Conservation (phyloP, 1,284 basidiomycete genomes). For the Melanopsichium pennsylvanicum region DNA sequence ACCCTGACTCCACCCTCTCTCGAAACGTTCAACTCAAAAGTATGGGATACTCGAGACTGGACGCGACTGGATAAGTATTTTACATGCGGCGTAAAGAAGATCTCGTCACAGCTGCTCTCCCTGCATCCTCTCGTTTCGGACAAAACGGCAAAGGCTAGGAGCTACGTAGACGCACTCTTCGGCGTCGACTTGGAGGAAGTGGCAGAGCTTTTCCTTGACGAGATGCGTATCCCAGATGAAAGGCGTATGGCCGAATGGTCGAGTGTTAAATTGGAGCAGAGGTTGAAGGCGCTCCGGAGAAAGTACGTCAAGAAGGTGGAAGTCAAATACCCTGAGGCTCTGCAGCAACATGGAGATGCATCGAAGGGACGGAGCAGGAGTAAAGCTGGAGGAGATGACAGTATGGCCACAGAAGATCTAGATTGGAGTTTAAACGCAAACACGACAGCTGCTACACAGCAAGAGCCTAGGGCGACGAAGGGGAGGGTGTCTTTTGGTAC, state of each 20-base stretch:
- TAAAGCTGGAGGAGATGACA: conserved; percentile 2
- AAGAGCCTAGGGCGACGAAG: neutral
- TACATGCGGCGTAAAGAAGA: conserved; percentile 14
- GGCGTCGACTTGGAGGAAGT: conserved; percentile 2
- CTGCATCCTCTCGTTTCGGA: neutral
- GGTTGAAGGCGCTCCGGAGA: conserved; percentile 30
- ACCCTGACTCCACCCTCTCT: conserved; percentile 4
- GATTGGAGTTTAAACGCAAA: conserved; percentile 31
- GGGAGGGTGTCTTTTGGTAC: conserved; percentile 42
- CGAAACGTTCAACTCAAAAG: conserved; percentile 10
- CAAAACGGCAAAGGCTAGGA: neutral
- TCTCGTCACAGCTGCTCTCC: conserved; percentile 6
- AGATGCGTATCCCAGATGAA: conserved; percentile 3
- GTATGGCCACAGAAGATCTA: conserved; percentile 31
- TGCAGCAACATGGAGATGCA: neutral
- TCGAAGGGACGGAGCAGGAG: too few relatives aligned
- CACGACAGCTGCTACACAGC: conserved; percentile 2
- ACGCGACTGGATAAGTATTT: conserved; percentile 40
- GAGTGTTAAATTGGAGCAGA: conserved; percentile 12
- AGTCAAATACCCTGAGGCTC: conserved; percentile 10
- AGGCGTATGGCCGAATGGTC: conserved; percentile 17
- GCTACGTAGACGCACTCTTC: conserved; percentile 18
- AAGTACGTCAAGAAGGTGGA: conserved; percentile 35
- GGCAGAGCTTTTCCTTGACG: conserved; percentile 13
- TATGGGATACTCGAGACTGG: conserved; percentile 36